These are phyloP conservation scores for Collybia sp. DNA, from an alignment of 768 basidiomycete species.

Conservation along the genomic window DNA sequence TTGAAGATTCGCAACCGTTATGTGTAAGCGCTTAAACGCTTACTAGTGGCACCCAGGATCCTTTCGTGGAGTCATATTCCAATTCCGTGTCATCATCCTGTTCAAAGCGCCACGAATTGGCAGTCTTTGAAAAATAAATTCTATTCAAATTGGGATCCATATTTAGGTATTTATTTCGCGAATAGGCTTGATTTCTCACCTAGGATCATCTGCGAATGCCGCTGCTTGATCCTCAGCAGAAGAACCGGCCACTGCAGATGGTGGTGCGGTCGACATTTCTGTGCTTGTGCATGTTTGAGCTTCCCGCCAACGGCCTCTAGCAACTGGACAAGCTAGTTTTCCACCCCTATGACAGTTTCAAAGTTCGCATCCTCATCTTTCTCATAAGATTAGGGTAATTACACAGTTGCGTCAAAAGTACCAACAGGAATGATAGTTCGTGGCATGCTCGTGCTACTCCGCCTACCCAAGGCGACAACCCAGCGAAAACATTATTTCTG, in stretches of 20 bases:
- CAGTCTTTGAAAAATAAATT: conserved; percentile 72
- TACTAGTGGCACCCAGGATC: conserved; percentile 82
- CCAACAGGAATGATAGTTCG: too few species aligned
- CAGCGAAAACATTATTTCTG: too few species aligned
- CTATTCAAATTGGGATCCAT: conserved; percentile 23
- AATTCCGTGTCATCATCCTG: conserved; percentile 87
- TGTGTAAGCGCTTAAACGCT: conserved; percentile 25
- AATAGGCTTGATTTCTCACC: conserved; percentile 27
- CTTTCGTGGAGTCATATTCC: conserved; percentile 79
- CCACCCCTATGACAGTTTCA: background rate
- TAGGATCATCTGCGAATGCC: conserved; percentile 76
- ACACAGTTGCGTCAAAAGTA: too few species aligned
- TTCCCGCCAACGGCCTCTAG: conserved; percentile 3
- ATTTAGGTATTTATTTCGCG: conserved; percentile 10
- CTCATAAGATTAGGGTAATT: too few species aligned
- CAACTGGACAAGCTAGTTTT: background rate
- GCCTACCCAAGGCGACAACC: too few species aligned
- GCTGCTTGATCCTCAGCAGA: conserved; percentile 53
- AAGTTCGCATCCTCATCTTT: too few species aligned
- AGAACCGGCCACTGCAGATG: conserved; percentile 47
- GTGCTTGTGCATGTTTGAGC: conserved; percentile 39
- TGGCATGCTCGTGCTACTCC: too few species aligned
- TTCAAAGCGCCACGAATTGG: conserved; percentile 85
- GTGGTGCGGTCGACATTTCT: conserved; percentile 39
- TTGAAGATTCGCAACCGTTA: background rate